phyloP scores from a whole-genome alignment of 805 yeast genomes.

The Schizosaccharomyces octosporus region DNA sequence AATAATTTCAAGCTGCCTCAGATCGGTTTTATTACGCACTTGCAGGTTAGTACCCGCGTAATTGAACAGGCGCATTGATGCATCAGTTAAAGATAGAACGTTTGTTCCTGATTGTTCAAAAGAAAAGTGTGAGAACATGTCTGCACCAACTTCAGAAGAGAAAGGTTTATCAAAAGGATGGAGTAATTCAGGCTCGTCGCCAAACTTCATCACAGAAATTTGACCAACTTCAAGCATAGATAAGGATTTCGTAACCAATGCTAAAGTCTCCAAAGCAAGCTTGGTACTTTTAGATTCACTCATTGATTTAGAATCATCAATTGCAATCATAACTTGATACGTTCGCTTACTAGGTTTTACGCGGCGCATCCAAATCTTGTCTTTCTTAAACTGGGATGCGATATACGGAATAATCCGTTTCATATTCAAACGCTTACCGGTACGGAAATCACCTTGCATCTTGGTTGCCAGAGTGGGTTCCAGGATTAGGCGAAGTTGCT shows the following conservation, averaged over 20 bases:
- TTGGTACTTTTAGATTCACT: constrained; percentile 74
- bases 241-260: constrained; percentile 77
- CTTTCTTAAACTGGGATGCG: constrained; percentile 91
- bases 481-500: constrained; percentile 71
- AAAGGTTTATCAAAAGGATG: constrained; percentile 79
- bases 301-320: constrained; percentile 95
- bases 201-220: constrained; percentile 70
- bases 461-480: constrained; percentile 96
- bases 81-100: constrained; percentile 43
- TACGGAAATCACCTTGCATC: constrained; percentile 80
- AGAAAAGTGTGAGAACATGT: constrained; percentile 64
- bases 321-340: constrained; percentile 90
- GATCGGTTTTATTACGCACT: constrained; percentile 19
- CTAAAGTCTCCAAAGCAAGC: constrained; percentile 81
- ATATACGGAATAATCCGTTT: constrained; percentile 91
- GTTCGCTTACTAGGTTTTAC: constrained; percentile 93
- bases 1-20: constrained; percentile 85
- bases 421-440: constrained; percentile 93
- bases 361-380: constrained; percentile 92
- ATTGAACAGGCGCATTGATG: constrained; percentile 44
- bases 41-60: constrained; percentile 24
- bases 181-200: constrained; percentile 57
- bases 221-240: constrained; percentile 90
- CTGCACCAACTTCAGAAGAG: constrained; percentile 59
- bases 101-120: constrained; percentile 78